These are phyloP conservation scores for Cruciata laevipes DNA, from an alignment of 257 asterid genomes.

Conservation along the genomic window DNA sequence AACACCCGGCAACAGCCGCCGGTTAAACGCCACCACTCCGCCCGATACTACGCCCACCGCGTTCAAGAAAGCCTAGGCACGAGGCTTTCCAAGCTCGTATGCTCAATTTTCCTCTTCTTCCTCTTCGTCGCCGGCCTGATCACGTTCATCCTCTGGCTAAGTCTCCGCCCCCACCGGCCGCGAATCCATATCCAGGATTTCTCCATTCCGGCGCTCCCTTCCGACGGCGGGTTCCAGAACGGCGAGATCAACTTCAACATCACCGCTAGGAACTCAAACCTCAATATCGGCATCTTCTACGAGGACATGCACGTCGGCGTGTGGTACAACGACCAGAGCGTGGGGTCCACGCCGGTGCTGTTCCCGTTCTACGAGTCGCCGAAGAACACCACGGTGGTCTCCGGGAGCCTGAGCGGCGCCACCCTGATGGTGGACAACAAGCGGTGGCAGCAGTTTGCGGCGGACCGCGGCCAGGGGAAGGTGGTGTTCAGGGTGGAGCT, in stretches of 20 bases:
- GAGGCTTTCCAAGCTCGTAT: slow-evolving; percentile 58
- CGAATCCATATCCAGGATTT: slow-evolving; percentile 53
- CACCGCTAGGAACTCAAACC: slow-evolving; percentile 63
- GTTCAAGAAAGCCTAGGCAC: slow-evolving; percentile 76
- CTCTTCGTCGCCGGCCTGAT: slow-evolving; percentile 59
- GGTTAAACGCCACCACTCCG: slow-evolving; percentile 55
- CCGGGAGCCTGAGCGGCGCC: slow-evolving; percentile 48
- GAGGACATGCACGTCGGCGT: slow-evolving; percentile 50
- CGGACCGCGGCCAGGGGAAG: slow-evolving; percentile 38
- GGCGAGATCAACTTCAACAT: slow-evolving; percentile 51
- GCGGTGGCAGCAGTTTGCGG: slow-evolving; percentile 48
- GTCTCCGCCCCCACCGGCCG: slow-evolving; percentile 90
- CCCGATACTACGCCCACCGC: slow-evolving; percentile 71
- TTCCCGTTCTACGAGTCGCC: slow-evolving; percentile 65
- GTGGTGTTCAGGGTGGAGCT: slow-evolving; percentile 55
- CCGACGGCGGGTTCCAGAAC: slow-evolving; percentile 27
- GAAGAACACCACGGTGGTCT: slow-evolving; percentile 50
- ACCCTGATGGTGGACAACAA: slow-evolving; percentile 31
- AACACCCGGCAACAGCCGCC: slow-evolving; percentile 15
- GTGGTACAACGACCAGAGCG: slow-evolving; percentile 36
- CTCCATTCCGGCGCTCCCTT: slow-evolving; percentile 43
- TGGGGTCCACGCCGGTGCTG: slow-evolving; percentile 36
- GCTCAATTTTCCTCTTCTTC: slow-evolving; percentile 50
- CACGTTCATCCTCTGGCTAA: slow-evolving; percentile 76
- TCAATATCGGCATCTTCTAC: slow-evolving; percentile 51